Evolutionary conservation across 768 basidiomycete genomes (phyloP), one percentile per base, ranked within the genome.

Genomic region (Phaeolepiota aurea): DNA sequence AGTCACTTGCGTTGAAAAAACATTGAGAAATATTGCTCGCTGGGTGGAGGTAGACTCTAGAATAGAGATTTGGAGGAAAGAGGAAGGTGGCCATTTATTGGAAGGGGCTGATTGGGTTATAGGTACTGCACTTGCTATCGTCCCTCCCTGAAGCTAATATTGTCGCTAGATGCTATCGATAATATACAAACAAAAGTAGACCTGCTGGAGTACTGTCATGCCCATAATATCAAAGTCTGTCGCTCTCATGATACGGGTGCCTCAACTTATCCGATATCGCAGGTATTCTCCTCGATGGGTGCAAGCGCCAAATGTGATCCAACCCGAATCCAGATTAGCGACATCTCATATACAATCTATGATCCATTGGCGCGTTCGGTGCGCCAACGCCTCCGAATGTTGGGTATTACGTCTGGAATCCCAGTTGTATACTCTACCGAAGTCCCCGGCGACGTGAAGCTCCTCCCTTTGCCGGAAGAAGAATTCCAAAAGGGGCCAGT

Each of bases 281-380:
- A 87, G 84, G 84, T 93, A 13, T 96, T 98, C 61, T 90, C 93
- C 0, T 91, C 91, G 18, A 96, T 99, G 91, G 96, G 96, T 20
- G 88, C 93, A 3, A 82, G 92, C 10, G 86, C 92, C 11, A 99
- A 98, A 63, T 76, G 75, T 51, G 96, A 99, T 59, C 93, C 96
- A 0, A 94, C 92, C 1, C 78, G 91, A 30, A 77, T 99, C 18
- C 93, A 98, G 59, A 96, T 98, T 42, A 84, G 82, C 47, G 94
- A 98, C 62, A 90, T 98, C 50, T 91, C 92, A 2, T 68, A 70
- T 43, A 97, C 96, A 0, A 73, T 88, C 30, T 94, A 98, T 53
- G 96, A 98, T 58, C 92, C 93, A 3, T 76, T 99, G 13, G 96
- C 96, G 16, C 83, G 93, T 43, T 76, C 87, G 15, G 92, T 98